These are phyloP conservation scores for Hygrophila difformis DNA, from an alignment of 257 asterid genomes.

Conservation along the genomic window DNA sequence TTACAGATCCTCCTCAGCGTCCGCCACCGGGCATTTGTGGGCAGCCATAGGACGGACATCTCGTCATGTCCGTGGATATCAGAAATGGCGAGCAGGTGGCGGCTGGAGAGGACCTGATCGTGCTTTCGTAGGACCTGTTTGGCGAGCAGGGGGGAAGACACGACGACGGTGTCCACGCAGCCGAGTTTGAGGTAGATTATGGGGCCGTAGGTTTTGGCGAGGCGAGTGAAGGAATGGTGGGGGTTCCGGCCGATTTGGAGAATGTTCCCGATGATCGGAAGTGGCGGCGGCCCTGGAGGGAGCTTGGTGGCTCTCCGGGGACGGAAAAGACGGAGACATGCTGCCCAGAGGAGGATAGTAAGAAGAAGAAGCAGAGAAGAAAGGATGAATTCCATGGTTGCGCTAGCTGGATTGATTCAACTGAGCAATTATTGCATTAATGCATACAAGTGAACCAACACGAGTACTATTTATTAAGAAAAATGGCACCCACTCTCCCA, in stretches of 20 bases:
- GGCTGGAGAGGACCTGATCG: slow-evolving; percentile 14
- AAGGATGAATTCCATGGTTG: too few species aligned
- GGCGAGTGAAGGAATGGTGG: slow-evolving; percentile 10
- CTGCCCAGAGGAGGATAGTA: too few species aligned
- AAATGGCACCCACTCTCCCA: too few species aligned
- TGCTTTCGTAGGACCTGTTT: slow-evolving; percentile 19
- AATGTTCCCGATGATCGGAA: slow-evolving; percentile 14
- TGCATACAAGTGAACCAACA: too few species aligned
- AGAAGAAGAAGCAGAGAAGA: too few species aligned
- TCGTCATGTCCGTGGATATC: slow-evolving; percentile 11
- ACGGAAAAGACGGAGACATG: too few species aligned
- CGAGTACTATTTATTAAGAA: too few species aligned
- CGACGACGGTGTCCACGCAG: slow-evolving; percentile 10
- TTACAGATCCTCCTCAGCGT: slow-evolving; percentile 19
- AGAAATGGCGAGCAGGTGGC: background rate
- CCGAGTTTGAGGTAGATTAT: slow-evolving; percentile 27
- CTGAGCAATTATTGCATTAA: too few species aligned
- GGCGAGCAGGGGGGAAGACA: slow-evolving; percentile 22
- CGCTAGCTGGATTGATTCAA: too few species aligned
- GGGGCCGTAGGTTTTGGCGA: slow-evolving; percentile 20
- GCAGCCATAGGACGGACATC: slow-evolving; percentile 15
- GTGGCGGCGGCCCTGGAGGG: too few species aligned
- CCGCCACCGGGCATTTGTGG: slow-evolving; percentile 15
- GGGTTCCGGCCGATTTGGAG: slow-evolving; percentile 12
- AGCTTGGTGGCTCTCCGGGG: too few species aligned